Conservation (phyloP, 208 protist species). For the Angomonas deanei region DNA sequence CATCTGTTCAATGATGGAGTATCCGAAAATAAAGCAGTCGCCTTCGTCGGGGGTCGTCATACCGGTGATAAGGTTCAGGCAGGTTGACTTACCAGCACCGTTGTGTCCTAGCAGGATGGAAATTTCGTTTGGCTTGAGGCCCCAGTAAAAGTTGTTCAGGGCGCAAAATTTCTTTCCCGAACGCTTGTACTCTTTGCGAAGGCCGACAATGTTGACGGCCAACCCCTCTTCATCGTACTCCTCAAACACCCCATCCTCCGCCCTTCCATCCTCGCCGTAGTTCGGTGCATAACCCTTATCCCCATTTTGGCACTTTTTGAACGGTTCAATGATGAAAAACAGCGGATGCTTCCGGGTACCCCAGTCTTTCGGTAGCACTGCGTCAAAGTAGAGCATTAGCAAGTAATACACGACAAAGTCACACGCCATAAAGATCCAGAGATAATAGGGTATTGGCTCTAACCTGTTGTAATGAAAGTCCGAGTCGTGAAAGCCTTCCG, state of each 20-base stretch:
- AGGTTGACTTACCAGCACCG: slow-evolving; percentile 69
- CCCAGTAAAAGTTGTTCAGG: slow-evolving; percentile 52
- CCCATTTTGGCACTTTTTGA: slow-evolving; percentile 14
- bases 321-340: slow-evolving; percentile 57
- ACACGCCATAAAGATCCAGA: slow-evolving; percentile 20
- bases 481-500: slow-evolving; percentile 20
- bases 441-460: slow-evolving; percentile 11
- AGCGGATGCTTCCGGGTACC: slow-evolving; percentile 49
- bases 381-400: slow-evolving; percentile 73
- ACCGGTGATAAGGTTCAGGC: slow-evolving; percentile 77
- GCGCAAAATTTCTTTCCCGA: slow-evolving; percentile 31
- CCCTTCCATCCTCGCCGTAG: slow-evolving; percentile 4
- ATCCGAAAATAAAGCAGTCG: slow-evolving; percentile 62
- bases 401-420: slow-evolving; percentile 65
- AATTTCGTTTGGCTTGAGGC: slow-evolving; percentile 40
- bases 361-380: slow-evolving; percentile 58
- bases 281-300: too few species aligned
- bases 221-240: slow-evolving; percentile 7
- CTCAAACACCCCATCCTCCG: slow-evolving; percentile 22
- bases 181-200: slow-evolving; percentile 31
- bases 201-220: slow-evolving; percentile 19
- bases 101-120: slow-evolving; percentile 67
- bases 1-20: slow-evolving; percentile 51
- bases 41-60: slow-evolving; percentile 55
- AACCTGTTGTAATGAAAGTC: slow-evolving; percentile 1